Percentiles rank a stretch among this genome's conserved stretches.
phyloP scores from a whole-genome alignment of 257 asterid species.

The Solanum etuberosum region DNA sequence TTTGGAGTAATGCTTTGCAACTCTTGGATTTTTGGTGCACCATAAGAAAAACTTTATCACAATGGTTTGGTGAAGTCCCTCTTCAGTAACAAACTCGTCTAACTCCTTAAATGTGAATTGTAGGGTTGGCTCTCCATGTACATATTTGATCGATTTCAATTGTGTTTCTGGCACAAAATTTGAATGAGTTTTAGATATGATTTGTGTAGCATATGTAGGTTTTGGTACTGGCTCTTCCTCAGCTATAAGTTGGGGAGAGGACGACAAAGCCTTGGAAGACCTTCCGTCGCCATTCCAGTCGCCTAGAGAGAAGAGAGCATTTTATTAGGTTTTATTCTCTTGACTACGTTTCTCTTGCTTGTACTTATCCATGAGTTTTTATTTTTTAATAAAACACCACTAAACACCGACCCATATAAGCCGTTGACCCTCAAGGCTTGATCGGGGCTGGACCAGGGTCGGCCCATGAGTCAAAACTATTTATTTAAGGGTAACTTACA shows the following conservation, averaged over 20 bases:
- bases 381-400: no score
- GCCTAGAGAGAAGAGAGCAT: no score
- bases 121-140: neutral
- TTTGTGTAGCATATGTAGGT: no score
- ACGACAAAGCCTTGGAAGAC: neutral
- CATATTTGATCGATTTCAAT: no score
- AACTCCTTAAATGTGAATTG: neutral
- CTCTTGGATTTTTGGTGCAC: neutral
- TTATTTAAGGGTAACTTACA: no score
- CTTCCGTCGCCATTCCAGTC: neutral
- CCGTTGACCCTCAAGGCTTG: no score
- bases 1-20: neutral
- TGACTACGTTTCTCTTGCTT: no score
- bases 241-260: neutral
- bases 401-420: neutral
- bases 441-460: no score
- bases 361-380: no score
- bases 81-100: neutral
- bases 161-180: no score
- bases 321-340: neutral
- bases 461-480: neutral
- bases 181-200: neutral
- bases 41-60: neutral
- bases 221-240: neutral
- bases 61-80: neutral